Evolutionary conservation across 257 asterid species (phyloP).

Genomic region (Parsonsia alboflavescens): DNA sequence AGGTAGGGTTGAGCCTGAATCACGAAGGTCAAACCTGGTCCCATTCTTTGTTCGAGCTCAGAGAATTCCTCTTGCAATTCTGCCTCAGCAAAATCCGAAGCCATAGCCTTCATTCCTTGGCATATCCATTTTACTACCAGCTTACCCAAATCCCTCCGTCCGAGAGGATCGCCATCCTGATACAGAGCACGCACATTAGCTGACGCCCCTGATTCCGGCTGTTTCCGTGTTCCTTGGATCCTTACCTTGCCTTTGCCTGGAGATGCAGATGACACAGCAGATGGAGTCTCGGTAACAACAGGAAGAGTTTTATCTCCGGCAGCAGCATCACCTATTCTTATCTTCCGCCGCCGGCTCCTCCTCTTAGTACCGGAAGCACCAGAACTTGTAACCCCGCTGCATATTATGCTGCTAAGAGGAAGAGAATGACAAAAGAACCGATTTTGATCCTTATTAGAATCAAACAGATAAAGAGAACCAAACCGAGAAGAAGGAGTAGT

Average conservation of each 20-base stretch:
- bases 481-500: slow-evolving; percentile 3
- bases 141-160: slow-evolving; percentile 78
- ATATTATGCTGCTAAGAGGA: slow-evolving; percentile 20
- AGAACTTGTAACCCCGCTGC: slow-evolving; percentile 10
- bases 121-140: slow-evolving; percentile 69
- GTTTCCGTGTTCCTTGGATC: slow-evolving; percentile 2
- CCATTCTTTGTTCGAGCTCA: slow-evolving; percentile 65
- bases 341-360: slow-evolving; percentile 28
- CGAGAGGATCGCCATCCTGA: slow-evolving; percentile 82
- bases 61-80: slow-evolving; percentile 73
- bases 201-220: slow-evolving; percentile 5
- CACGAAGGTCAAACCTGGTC: slow-evolving; percentile 79
- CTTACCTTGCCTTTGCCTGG: not conserved
- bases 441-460: not conserved
- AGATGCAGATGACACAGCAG: not conserved
- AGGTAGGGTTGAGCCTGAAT: slow-evolving; percentile 92
- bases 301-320: not conserved
- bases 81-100: slow-evolving; percentile 55
- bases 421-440: not conserved
- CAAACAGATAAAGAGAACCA: slow-evolving; percentile 26
- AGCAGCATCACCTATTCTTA: slow-evolving; percentile 5
- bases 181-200: slow-evolving; percentile 32
- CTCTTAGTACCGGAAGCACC: slow-evolving; percentile 28
- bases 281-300: not conserved
- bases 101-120: slow-evolving; percentile 91